Evolutionary conservation across 768 basidiomycete genomes (phyloP), one percentile per base, ranked within the genome.

Genomic region (Lactarius indigo): DNA sequence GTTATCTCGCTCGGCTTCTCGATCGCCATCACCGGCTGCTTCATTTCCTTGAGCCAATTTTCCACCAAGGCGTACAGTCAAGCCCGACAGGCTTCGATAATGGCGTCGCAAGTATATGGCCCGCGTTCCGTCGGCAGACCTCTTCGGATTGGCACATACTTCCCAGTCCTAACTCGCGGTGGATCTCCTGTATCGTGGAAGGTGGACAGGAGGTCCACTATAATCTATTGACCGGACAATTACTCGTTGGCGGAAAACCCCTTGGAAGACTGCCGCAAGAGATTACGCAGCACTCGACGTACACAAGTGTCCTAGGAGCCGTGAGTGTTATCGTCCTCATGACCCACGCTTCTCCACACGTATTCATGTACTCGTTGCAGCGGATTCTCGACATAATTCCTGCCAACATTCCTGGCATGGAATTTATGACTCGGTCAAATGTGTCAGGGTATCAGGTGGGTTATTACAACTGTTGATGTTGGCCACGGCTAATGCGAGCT

Each of bases 151-250:
- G 66, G 66, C 33, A 28, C 7, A 13, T 9, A 23, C 58, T 59
- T 41, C 63, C 63, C 7, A 18, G 26, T 7, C 47, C 50, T 8
- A 64, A 68, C 37, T 52, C 61, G 20, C 66, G 58, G 7, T 68
- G 67, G 67, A 55, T 64, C 7, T 35, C 18, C 5, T 61, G 63
- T 59, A 23, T 35, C 18, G n/a, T 39, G 17, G 37, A n/a, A 26
- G 59, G 52, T 5, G 59, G 57, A 20, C 59, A 65, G n/a, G 33
- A 55, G 9, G 50, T 65, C 8, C 64, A 59, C 3, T 65, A 41
- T 10, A 41, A 65, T 41, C 26, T 60, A 8, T 28, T 65, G 10
- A 55, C 47, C 15, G 64, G 64, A 5, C 37, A 59, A 20, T 30
- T 65, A 8, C 52, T 60, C 26, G 30, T 65, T n/a, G 39, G 5